These are phyloP conservation scores for Talaromyces islandicus DNA, from an alignment of 2,329 filamentous ascomycete genomes.

Conservation along the genomic window DNA sequence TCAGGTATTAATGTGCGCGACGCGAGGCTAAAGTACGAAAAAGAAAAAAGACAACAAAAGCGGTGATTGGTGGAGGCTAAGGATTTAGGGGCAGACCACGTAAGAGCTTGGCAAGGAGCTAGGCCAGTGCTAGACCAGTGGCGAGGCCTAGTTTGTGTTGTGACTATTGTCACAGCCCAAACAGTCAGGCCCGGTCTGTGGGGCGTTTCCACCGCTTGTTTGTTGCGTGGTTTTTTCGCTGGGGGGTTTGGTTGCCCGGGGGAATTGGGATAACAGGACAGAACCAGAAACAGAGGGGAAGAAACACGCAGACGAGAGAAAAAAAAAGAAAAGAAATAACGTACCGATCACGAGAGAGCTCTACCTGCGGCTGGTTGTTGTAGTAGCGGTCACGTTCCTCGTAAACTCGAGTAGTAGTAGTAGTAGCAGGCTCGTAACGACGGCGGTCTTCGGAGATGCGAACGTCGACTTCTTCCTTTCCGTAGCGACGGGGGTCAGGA, in stretches of 20 bases:
- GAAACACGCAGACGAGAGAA: not conserved
- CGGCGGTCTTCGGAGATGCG: slow-evolving; percentile 70
- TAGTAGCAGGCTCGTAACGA: slow-evolving; percentile 44
- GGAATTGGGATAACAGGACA: not conserved
- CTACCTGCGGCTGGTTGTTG: slow-evolving; percentile 37
- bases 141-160: not conserved
- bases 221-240: not conserved
- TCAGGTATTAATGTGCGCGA: slow-evolving; percentile 16
- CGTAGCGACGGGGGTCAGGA: slow-evolving; percentile 60
- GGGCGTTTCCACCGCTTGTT: slow-evolving; percentile 11
- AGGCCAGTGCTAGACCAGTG: slow-evolving; percentile 4
- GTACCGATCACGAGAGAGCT: slow-evolving; percentile 48
- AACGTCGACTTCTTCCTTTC: slow-evolving; percentile 82
- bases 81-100: slow-evolving; percentile 10
- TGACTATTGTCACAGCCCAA: not conserved
- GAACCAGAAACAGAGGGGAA: not conserved
- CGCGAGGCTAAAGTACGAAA: slow-evolving; percentile 6
- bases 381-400: slow-evolving; percentile 32
- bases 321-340: slow-evolving; percentile 19
- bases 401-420: slow-evolving; percentile 35
- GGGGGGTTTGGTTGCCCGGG: not conserved
- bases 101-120: slow-evolving; percentile 11
- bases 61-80: slow-evolving; percentile 11
- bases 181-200: not conserved
- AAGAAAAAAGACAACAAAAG: slow-evolving; percentile 17